These are phyloP conservation scores for Talaromyces sp. DNA, from an alignment of 2,329 filamentous ascomycete genomes.

Conservation along the genomic window DNA sequence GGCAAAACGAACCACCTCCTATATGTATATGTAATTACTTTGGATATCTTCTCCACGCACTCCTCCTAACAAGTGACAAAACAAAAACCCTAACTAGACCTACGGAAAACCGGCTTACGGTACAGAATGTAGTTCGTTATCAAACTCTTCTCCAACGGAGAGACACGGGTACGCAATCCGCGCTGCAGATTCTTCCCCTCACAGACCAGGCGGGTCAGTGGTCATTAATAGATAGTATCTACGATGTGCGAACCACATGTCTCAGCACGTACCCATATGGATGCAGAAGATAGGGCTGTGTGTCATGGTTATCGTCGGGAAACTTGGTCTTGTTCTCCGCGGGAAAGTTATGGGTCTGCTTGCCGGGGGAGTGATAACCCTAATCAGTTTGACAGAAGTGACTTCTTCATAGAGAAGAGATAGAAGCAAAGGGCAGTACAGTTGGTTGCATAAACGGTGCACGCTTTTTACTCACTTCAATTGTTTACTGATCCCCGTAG, in stretches of 20 bases:
- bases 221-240: neutral
- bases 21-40: neutral
- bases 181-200: neutral
- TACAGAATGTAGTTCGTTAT: neutral
- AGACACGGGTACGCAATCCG: neutral
- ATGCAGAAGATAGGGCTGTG: neutral
- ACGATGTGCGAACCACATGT: neutral
- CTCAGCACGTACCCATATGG: neutral
- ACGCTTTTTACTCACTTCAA: conserved; percentile 7
- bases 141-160: neutral
- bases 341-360: neutral
- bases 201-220: neutral
- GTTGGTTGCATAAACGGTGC: conserved; percentile 8
- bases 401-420: neutral
- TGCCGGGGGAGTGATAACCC: neutral
- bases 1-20: neutral
- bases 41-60: neutral
- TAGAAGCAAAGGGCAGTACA: neutral
- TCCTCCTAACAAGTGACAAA: neutral
- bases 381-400: neutral
- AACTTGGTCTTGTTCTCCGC: neutral
- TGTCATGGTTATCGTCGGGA: neutral
- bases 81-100: neutral
- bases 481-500: conserved; percentile 9
- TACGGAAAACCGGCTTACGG: neutral